Conservation (phyloP, 176 grass and related monocot species). For the Carex kokanica region DNA sequence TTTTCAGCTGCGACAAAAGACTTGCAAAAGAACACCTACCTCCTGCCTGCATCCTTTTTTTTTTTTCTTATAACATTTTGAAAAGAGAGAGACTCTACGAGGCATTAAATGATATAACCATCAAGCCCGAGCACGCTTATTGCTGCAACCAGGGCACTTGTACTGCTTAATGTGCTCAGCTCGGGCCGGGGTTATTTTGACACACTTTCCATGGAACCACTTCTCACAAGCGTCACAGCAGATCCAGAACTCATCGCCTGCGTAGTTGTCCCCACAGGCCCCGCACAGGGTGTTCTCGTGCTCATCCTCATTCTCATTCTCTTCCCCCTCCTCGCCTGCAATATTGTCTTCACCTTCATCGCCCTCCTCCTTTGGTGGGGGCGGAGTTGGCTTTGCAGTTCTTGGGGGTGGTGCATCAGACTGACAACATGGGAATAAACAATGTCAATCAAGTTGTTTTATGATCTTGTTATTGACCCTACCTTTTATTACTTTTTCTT, state of each 20-base stretch:
- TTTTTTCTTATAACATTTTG: conserved; percentile 12
- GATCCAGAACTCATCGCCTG: conserved; percentile 90
- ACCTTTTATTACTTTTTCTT: background rate
- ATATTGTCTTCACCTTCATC: conserved; percentile 69
- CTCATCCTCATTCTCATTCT: conserved; percentile 74
- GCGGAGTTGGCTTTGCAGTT: conserved; percentile 46
- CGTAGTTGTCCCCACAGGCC: conserved; percentile 80
- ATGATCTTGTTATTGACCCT: background rate
- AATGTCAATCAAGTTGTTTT: background rate
- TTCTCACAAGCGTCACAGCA: conserved; percentile 86
- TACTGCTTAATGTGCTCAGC: conserved; percentile 98
- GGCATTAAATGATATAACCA: background rate
- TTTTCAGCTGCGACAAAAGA: background rate
- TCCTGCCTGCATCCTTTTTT: background rate
- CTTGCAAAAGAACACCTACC: background rate
- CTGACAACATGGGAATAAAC: conserved; percentile 31
- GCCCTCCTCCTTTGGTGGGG: conserved; percentile 59
- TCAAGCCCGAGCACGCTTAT: conserved; percentile 76
- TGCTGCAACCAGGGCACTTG: conserved; percentile 89
- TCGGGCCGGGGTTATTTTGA: conserved; percentile 87
- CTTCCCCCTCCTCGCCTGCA: conserved; percentile 40
- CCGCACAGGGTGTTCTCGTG: conserved; percentile 81
- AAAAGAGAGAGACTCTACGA: conserved; percentile 6
- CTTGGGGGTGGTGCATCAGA: conserved; percentile 48
- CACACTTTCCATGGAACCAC: conserved; percentile 97